Evolutionary conservation across 768 basidiomycete species (phyloP).

Genomic region (Zangia roseola): DNA sequence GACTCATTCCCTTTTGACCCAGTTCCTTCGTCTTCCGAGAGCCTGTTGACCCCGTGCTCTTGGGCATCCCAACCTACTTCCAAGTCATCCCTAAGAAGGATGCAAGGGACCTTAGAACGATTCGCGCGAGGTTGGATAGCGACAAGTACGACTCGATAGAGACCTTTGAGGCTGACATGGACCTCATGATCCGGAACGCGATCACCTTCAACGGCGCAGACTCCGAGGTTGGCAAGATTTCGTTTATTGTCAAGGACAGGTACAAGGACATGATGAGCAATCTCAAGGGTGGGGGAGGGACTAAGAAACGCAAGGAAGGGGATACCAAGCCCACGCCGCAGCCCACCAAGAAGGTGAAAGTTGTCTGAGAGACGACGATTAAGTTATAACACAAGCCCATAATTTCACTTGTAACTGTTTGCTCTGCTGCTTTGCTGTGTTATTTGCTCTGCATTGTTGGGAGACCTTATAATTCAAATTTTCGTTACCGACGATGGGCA

Average conservation of each 20-base stretch:
- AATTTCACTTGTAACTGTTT: slow-evolving; percentile 28
- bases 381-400: slow-evolving; percentile 22
- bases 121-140: slow-evolving; percentile 74
- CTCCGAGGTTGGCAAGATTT: slow-evolving; percentile 72
- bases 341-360: slow-evolving; percentile 66
- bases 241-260: slow-evolving; percentile 49
- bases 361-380: slow-evolving; percentile 42
- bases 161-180: slow-evolving; percentile 80
- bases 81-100: slow-evolving; percentile 82
- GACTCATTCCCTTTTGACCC: slow-evolving; percentile 1
- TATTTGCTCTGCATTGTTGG: slow-evolving; percentile 13
- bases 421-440: slow-evolving; percentile 34
- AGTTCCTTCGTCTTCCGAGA: slow-evolving; percentile 80
- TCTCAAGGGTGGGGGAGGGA: slow-evolving; percentile 37
- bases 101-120: slow-evolving; percentile 82
- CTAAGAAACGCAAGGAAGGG: slow-evolving; percentile 75
- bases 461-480: neutral
- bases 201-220: slow-evolving; percentile 83
- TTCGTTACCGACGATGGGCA: neutral
- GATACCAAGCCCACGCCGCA: slow-evolving; percentile 58
- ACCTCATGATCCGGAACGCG: slow-evolving; percentile 87
- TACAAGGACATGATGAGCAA: slow-evolving; percentile 54
- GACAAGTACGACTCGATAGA: slow-evolving; percentile 82
- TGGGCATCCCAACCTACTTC: slow-evolving; percentile 87
- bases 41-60: slow-evolving; percentile 82